A percentile compares a stretch with the other conserved stretches of the same genome.
These are phyloP conservation scores for Centaurea solstitialis DNA, from an alignment of 129 eudicot species.

Conservation along the genomic window DNA sequence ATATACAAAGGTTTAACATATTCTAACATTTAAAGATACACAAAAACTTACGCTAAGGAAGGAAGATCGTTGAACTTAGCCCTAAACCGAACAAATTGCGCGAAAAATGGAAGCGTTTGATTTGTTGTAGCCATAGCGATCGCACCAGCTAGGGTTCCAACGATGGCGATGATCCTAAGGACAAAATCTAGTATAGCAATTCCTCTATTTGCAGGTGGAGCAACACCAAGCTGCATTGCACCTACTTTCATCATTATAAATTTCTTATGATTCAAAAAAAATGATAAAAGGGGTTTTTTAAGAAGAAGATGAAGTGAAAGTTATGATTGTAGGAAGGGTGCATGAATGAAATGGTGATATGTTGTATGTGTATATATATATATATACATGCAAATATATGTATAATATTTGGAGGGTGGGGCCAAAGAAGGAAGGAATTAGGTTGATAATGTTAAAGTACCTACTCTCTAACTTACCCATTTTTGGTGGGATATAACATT, in stretches of 20 bases:
- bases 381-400: too few relatives aligned
- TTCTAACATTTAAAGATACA: neutral
- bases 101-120: conserved; percentile 55
- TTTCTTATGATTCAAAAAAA: neutral
- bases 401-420: neutral
- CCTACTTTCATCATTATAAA: conserved; percentile 43
- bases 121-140: conserved; percentile 65
- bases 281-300: neutral
- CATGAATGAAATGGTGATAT: conserved; percentile 27
- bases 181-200: conserved; percentile 51
- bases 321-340: neutral
- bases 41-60: conserved; percentile 57
- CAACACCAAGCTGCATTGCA: conserved; percentile 45
- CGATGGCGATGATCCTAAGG: conserved; percentile 48
- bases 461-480: neutral
- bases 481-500: neutral
- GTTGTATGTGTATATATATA: too few relatives aligned
- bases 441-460: neutral
- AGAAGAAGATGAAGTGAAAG: neutral
- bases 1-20: neutral
- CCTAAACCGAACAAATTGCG: conserved; percentile 50
- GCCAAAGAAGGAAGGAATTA: neutral
- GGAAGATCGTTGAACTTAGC: conserved; percentile 66
- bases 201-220: conserved; percentile 50
- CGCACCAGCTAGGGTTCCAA: conserved; percentile 61